A percentile compares a stretch with the other conserved stretches of the same genome.
These are phyloP conservation scores for Vaccinium myrtillus DNA, from an alignment of 148 eudicot species.

Conservation along the genomic window DNA sequence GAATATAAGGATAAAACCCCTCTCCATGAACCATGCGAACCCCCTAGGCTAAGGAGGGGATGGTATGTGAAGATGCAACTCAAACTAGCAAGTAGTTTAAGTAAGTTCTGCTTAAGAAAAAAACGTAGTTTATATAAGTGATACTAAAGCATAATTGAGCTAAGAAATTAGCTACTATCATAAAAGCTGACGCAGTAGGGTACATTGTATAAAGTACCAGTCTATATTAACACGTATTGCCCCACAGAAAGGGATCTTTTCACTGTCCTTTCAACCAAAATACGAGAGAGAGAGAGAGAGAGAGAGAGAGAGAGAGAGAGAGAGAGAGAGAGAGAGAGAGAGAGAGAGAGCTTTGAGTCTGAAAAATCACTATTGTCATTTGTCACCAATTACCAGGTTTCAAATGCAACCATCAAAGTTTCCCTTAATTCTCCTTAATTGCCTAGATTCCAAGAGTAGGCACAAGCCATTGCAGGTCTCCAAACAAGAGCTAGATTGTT, in stretches of 20 bases:
- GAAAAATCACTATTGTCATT: not conserved
- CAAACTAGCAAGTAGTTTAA: not conserved
- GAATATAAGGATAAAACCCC: not conserved
- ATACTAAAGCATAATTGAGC: not conserved
- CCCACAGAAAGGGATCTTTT: not conserved
- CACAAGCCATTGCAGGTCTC: not conserved
- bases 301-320: not conserved
- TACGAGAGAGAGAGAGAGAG: not conserved
- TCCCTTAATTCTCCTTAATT: not conserved
- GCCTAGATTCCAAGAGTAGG: not conserved
- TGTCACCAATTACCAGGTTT: not conserved
- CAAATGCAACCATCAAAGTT: not conserved
- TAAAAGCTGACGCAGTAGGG: not conserved
- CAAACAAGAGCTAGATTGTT: slow-evolving; percentile 2
- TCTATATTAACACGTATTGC: not conserved
- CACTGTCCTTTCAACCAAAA: not conserved
- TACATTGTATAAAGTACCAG: not conserved
- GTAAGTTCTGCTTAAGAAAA: not conserved
- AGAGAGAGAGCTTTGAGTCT: not conserved
- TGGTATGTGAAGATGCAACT: not conserved
- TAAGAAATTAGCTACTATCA: not conserved
- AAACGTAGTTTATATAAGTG: not conserved
- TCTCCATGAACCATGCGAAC: not conserved
- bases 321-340: not conserved
- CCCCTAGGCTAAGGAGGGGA: not conserved